Base-by-base conservation (phyloP, 2,329 filamentous ascomycete genomes). In the Aspergillus costaricaensis region DNA sequence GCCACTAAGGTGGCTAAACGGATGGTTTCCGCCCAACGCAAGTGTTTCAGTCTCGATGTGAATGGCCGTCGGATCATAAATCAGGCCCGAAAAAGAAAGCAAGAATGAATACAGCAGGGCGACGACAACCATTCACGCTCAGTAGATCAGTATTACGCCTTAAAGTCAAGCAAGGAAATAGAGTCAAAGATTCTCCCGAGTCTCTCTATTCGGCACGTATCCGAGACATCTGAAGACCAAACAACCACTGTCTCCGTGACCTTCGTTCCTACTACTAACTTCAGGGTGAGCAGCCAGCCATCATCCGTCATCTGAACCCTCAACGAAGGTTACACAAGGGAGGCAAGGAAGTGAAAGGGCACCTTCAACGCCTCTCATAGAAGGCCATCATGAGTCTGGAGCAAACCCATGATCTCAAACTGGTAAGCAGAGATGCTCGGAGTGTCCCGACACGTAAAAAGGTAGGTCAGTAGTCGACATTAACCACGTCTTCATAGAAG, bases 11-110 rank as follows among this genome's bases (percentile, higher is more conserved):
- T 25, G 9, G n/a, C 25, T 30, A 32, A 50, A 9, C 47, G 27
- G 25, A 17, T 50, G 47, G 47, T 32, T 50, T 50, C 47, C 47
- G 47, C 25, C 47, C 25, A 50, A 50, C n/a, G 47, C 47, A 50
- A 30, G 25, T 50, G 47, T 50, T 49, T 19, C 47, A 32, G 47
- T 17, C 47, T 19, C 25, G 47, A 50, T 50, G 8, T 50, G 47
- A 30, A 50, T 17, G 15, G 25, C n/a, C 47, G 47, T 19, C 47
- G n/a, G 25, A 50, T 50, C 47, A 30, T 17, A 32, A 50, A 21
- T 17, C 25, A 27, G 47, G n/a, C 47, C 14, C 19, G 8, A 15
- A 32, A 17, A 50, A 9, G n/a, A 30, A 50, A 32, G 15, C 25
- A 50, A 12, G 27, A 30, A 1, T 10, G 8, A 2, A 5, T 17